Base-by-base conservation (phyloP, 2,329 filamentous ascomycete genomes). In the Colletotrichum tabaci region DNA sequence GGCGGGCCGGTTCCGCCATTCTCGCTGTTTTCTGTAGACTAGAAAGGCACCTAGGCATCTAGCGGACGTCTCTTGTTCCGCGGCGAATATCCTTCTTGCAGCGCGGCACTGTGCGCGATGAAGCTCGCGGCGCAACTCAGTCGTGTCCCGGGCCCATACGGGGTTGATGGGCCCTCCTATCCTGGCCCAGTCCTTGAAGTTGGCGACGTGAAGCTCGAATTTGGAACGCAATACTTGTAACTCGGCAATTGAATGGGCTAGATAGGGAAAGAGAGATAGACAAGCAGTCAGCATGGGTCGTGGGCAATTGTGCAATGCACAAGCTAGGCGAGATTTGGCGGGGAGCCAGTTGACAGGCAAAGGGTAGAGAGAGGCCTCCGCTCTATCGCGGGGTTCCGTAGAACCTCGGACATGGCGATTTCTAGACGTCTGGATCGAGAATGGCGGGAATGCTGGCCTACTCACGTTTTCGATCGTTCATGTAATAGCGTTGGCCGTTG, bases 61-160 rank as follows among this genome's bases (percentile, higher is more conserved):
- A 4, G 81, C 80, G 16, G 82, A 81, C 23, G 79, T 77, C 73
- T 87, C 85, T 74, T 86, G 86, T 61, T 86, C 85, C 4, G 85
- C 84, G 18, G 83, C 82, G 77, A 87, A 89, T 73, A 91, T 88
- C 73, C 88, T 87, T 64, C 85, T 80, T 38, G 87, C 88, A 12
- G 87, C 87, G 58, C 87, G 87, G 77, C 88, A 89, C 78, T 90
- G 88, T 10, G 88, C 84, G 55, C 87, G 85, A 79, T 90, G 88
- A 44, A 91, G 83, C 61, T 88, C 84, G 52, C 81, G 81, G 62
- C 86, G 82, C 35, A 90, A 82, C 35, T 77, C 73, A 47, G 82
- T 80, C 40, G 88, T 90, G 67, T 90, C 87, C 75, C 82, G 83
- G 30, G 86, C 83, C 88, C 88, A 90, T n/a, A 83, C 78, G 4